A percentile compares a stretch with the other conserved stretches of the same genome.
Conservation (phyloP, 352 stramenopile species). For the Phytophthora kernoviae region DNA sequence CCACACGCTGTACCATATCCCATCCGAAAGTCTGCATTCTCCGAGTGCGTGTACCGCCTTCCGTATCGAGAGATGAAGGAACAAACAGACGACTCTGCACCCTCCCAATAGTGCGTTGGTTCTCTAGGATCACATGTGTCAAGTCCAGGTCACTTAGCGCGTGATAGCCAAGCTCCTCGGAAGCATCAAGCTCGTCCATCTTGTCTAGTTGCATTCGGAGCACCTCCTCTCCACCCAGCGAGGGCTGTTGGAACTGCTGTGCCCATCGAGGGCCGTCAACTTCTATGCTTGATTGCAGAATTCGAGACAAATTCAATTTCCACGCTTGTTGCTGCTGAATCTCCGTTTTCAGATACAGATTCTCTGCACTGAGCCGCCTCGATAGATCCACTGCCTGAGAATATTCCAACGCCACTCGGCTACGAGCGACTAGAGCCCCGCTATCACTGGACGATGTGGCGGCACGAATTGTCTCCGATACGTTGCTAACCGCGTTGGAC, state of each 20-base stretch:
- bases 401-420: conserved; percentile 13
- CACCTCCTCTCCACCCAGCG: conserved; percentile 9
- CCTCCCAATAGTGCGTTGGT: conserved; percentile 24
- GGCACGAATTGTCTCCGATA: neutral
- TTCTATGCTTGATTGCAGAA: conserved; percentile 31
- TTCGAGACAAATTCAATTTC: conserved; percentile 35
- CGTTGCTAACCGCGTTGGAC: neutral
- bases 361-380: conserved; percentile 44
- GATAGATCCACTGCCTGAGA: conserved; percentile 27
- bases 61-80: conserved; percentile 21
- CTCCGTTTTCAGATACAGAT: conserved; percentile 41
- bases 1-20: conserved; percentile 40
- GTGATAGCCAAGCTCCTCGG: conserved; percentile 38
- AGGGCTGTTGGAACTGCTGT: conserved; percentile 22
- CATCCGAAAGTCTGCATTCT: conserved; percentile 38
- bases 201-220: conserved; percentile 20
- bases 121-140: conserved; percentile 40
- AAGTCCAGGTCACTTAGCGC: conserved; percentile 32
- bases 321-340: conserved; percentile 42
- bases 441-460: neutral
- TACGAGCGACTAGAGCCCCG: neutral
- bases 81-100: conserved; percentile 30
- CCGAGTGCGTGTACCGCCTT: conserved; percentile 14
- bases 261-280: conserved; percentile 20
- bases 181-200: conserved; percentile 28